Conservation (phyloP, 768 basidiomycete genomes). For the Sporobolomyces roseus region DNA sequence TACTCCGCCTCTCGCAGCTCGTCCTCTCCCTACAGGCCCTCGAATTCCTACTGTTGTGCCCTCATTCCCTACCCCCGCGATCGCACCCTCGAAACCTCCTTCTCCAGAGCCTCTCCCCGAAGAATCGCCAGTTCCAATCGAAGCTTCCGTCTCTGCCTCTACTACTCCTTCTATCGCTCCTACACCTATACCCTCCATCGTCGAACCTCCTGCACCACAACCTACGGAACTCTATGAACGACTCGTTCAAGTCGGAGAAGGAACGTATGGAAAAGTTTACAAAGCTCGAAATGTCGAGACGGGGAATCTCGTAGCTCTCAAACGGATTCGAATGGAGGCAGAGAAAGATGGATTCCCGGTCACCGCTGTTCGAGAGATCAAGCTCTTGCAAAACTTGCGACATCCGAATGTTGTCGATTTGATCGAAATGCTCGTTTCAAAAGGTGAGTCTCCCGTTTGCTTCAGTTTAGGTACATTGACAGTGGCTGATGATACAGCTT, state of each 20-base stretch:
- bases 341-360: conserved; percentile 98
- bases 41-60: background rate
- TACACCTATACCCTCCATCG: too few relatives aligned
- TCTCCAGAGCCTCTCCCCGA: background rate
- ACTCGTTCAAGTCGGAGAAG: conserved; percentile 91
- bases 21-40: background rate
- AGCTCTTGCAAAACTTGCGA: conserved; percentile 81
- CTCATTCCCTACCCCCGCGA: background rate
- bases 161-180: background rate
- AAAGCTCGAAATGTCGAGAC: conserved; percentile 82
- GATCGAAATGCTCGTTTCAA: conserved; percentile 98
- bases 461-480: too few relatives aligned
- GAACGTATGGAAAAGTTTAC: conserved; percentile 97
- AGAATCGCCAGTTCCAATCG: too few relatives aligned
- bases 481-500: too few relatives aligned
- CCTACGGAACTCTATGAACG: conserved; percentile 64
- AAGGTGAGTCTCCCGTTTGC: too few relatives aligned
- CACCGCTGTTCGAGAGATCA: conserved; percentile 98
- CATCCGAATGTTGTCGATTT: conserved; percentile 86
- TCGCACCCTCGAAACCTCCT: background rate
- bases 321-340: conserved; percentile 94
- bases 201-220: background rate
- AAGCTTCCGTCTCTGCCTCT: too few relatives aligned
- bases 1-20: background rate
- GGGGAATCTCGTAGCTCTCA: conserved; percentile 78